Conservation (phyloP, 805 yeast species). For the Zygosaccharomyces rouxii region DNA sequence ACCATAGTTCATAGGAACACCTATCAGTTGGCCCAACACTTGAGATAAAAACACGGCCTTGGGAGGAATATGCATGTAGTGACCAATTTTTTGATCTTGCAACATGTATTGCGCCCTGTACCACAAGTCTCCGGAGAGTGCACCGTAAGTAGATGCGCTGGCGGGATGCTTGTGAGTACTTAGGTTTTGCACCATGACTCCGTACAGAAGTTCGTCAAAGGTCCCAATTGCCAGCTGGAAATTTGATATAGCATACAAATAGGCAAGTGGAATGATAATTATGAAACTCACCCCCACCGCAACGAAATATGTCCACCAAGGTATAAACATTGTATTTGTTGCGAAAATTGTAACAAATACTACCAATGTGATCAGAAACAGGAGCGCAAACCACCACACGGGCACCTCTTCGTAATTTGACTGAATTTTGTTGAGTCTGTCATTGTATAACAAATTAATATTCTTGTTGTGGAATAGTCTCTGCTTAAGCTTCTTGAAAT, state of each 20-base stretch:
- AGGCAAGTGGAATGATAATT: slow-evolving; percentile 47
- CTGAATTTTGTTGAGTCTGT: slow-evolving; percentile 42
- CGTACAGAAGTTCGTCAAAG: slow-evolving; percentile 47
- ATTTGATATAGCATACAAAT: slow-evolving; percentile 48
- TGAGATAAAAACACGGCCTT: slow-evolving; percentile 53
- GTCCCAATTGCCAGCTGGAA: slow-evolving; percentile 52
- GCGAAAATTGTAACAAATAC: slow-evolving; percentile 35
- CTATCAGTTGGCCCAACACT: slow-evolving; percentile 22
- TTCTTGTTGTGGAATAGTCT: slow-evolving; percentile 38
- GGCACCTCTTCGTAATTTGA: slow-evolving; percentile 43
- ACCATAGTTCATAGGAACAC: slow-evolving; percentile 22
- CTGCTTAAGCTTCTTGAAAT: slow-evolving; percentile 15
- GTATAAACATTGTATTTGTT: slow-evolving; percentile 33
- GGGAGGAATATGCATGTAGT: slow-evolving; percentile 62
- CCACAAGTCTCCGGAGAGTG: slow-evolving; percentile 53
- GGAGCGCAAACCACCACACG: slow-evolving; percentile 37
- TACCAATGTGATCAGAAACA: slow-evolving; percentile 38
- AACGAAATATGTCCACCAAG: slow-evolving; percentile 35
- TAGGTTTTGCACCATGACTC: slow-evolving; percentile 40
- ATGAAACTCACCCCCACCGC: slow-evolving; percentile 43
- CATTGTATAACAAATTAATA: slow-evolving; percentile 38
- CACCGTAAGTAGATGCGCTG: slow-evolving; percentile 46
- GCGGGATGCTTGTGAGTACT: slow-evolving; percentile 40
- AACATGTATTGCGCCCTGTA: slow-evolving; percentile 42
- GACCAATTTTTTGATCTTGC: slow-evolving; percentile 58